Base-by-base conservation (phyloP, 495 filamentous ascomycete genomes). In the Xylaria castorea region DNA sequence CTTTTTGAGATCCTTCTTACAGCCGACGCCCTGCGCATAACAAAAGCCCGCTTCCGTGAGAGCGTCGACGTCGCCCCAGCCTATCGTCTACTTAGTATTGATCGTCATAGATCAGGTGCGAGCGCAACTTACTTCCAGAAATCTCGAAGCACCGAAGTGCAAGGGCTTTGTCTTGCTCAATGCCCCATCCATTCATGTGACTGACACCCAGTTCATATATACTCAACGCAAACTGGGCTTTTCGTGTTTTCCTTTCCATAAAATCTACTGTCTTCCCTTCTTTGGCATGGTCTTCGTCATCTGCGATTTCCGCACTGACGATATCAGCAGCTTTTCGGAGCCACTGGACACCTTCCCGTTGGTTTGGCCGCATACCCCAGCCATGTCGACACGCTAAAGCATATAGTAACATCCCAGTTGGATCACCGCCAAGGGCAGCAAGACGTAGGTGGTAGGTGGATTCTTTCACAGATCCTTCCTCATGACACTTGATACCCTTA, bases 181-280 rank as follows among this genome's bases (percentile, higher is more conserved):
- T 96, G 5, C 96, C 96, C 96, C 96, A 99, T 2, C 96, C 96
- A 74, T 99, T 97, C 89, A 98, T 91, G 80, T 98, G 93, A 81
- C 93, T 96, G n/a, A 97, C 92, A 7, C 96, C 96, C 25, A 99
- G 84, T 83, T 99, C 96, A 73, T 99, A 99, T 44, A 98, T 93
- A 78, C 94, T 94, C 68, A 98, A 84, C 2, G 96, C 96, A 80
- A 98, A 97, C 76, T 98, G 95, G 16, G 95, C 93, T 69, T 93
- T 91, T 55, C 93, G 90, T 3, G 90, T 90, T 81, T 96, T 96
- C 60, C 87, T 87, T 75, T 93, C 92, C 55, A 86, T 74, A 1
- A 89, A 75, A 79, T 95, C 91, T 25, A 89, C 87, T 4, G 84
- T 79, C 66, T 88, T 89, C 7, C 89, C 90, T 64, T 91, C 89